These are phyloP conservation scores for Talaromyces sp. DNA, from an alignment of 2,329 filamentous ascomycete species.

Conservation along the genomic window DNA sequence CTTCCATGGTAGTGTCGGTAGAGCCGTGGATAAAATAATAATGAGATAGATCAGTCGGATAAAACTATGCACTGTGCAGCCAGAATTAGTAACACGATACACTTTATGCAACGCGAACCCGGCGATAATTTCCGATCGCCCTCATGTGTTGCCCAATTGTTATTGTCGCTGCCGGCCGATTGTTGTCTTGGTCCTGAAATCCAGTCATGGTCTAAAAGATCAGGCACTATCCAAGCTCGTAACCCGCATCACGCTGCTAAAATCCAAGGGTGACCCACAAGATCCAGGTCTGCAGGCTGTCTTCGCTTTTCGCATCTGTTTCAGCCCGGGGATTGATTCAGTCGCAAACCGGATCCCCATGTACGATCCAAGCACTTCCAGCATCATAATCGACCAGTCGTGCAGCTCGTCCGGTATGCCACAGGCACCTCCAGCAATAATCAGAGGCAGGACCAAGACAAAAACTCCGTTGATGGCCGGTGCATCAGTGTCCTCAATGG, in stretches of 20 bases:
- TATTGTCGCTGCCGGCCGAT: too few species aligned
- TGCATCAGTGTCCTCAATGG: background rate
- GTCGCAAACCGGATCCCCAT: constrained; percentile 19
- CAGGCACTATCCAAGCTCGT: too few species aligned
- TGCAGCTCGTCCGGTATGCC: constrained; percentile 16
- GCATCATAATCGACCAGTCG: constrained; percentile 16
- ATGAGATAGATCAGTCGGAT: too few species aligned
- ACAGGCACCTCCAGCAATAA: constrained; percentile 16
- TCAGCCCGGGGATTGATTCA: constrained; percentile 6
- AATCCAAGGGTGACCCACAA: background rate
- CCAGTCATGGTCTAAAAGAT: too few species aligned
- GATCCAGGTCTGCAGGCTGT: background rate
- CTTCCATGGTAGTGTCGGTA: too few species aligned
- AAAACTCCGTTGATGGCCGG: constrained; percentile 20
- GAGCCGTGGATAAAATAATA: too few species aligned
- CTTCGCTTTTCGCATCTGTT: background rate
- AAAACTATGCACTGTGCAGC: too few species aligned
- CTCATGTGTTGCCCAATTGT: too few species aligned
- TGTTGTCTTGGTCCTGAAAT: too few species aligned
- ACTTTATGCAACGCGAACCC: too few species aligned
- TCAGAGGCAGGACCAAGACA: constrained; percentile 18
- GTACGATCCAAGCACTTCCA: constrained; percentile 15
- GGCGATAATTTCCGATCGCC: background rate
- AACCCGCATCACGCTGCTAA: background rate
- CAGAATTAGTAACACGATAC: too few species aligned